These are phyloP conservation scores for Chlamydomonas sp. DNA, from an alignment of 139 green algal species.

Conservation along the genomic window DNA sequence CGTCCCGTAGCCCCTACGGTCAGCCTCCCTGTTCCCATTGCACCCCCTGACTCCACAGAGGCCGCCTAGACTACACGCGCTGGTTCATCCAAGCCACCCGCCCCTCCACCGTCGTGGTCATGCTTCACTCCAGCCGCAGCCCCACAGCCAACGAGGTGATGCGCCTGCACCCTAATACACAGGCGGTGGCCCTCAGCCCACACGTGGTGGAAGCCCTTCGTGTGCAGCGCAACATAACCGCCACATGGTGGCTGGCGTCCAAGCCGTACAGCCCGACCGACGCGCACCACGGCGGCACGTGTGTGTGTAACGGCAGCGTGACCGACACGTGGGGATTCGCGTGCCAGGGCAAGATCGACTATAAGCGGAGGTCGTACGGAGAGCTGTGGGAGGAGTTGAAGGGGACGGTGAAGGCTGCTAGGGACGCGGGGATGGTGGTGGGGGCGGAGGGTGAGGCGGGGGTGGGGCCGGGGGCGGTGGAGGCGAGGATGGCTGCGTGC, in stretches of 20 bases:
- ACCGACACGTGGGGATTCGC: neutral
- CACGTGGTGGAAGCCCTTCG: neutral
- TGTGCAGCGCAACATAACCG: neutral
- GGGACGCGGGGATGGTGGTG: neutral
- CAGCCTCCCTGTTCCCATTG: neutral
- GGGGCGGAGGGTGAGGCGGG: neutral
- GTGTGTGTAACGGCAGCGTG: neutral
- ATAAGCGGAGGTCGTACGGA: neutral
- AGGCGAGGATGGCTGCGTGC: neutral
- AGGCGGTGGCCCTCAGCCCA: neutral
- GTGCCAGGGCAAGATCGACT: neutral
- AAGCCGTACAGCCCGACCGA: neutral
- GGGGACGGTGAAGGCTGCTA: neutral
- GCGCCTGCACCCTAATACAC: neutral
- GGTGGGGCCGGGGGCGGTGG: neutral
- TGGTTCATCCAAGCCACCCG: constrained; percentile 5
- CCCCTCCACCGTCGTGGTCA: neutral
- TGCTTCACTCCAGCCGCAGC: neutral
- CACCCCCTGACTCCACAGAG: neutral
- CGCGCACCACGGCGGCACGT: neutral
- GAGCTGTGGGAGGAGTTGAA: neutral
- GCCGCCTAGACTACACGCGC: neutral
- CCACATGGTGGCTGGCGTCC: neutral
- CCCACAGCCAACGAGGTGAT: neutral
- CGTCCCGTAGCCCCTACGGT: neutral